Evolutionary conservation across 78 protist genomes (phyloP), one percentile per base, ranked within the genome.

Genomic region (Polysphondylium violaceum): DNA sequence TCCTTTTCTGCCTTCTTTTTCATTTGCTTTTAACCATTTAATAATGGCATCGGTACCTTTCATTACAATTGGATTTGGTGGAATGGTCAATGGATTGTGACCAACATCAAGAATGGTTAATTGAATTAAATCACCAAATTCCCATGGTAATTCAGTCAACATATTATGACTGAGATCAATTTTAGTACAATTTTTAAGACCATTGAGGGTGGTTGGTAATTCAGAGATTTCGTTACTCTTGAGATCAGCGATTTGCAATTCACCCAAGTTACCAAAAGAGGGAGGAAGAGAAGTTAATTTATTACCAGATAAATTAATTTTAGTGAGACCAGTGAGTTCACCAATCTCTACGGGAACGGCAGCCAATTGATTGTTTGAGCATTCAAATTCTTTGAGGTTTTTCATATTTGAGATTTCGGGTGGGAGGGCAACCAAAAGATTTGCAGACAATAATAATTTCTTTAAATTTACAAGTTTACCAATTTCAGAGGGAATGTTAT

Each of bases 141-240:
- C 95, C 93, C 95, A 93, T 58, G 95, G 95, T 44, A 93, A 59
- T 43, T 74, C 94, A 17, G 95, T 87, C 25, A 93, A 60, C 91
- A 87, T 73, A 53, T 93, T 93, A 50, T 93, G 95, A 33, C 68
- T 35, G 43, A 93, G 63, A 69, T 93, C 95, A 33, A 86, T 74
- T 92, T 75, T 86, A n/a, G 81, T 73, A 31, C 63, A 27, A 16
- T 29, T 2, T 44, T 86, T 86, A 11, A 86, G 43, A n/a, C 87
- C 79, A 65, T 79, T 76, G 9, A 93, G 36, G 11, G 85, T 72
- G 0, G 35, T 47, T 47, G 95, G 95, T 21, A 93, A 40, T 21
- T 74, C 93, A 31, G 87, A 21, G 21, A 93, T 74, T 38, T 93
- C 94, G 67, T 93, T 93, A 38, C 72, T 71, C 81, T 86, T 87